Evolutionary conservation across 2,329 filamentous ascomycete genomes (phyloP).

Genomic region (Botryotinia narcissicola): DNA sequence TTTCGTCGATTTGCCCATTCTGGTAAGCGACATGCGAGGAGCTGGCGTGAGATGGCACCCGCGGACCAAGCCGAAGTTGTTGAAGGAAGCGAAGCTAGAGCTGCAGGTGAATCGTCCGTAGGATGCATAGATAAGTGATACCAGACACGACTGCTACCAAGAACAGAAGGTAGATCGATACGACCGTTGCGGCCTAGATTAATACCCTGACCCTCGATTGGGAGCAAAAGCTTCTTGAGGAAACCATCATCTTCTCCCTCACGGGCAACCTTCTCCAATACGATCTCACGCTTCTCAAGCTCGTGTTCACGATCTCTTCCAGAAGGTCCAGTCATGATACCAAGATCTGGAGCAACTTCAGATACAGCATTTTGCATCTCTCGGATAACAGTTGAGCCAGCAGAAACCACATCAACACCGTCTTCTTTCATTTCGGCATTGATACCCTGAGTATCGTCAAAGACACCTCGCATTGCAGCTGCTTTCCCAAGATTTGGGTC

Average conservation of each 20-base stretch:
- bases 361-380: slow-evolving; percentile 83
- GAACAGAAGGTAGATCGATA: slow-evolving; percentile 70
- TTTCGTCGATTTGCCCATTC: slow-evolving; percentile 96
- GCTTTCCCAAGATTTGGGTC: slow-evolving; percentile 80
- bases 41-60: slow-evolving; percentile 84
- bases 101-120: slow-evolving; percentile 78
- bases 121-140: slow-evolving; percentile 91
- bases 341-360: slow-evolving; percentile 75
- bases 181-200: slow-evolving; percentile 74
- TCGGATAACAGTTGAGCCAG: slow-evolving; percentile 77
- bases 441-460: slow-evolving; percentile 89
- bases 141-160: slow-evolving; percentile 88
- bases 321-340: slow-evolving; percentile 64
- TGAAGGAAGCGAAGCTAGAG: slow-evolving; percentile 67
- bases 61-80: slow-evolving; percentile 89
- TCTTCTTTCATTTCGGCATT: slow-evolving; percentile 98
- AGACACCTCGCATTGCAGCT: slow-evolving; percentile 82
- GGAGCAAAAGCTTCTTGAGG: slow-evolving; percentile 77
- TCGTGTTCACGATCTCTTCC: slow-evolving; percentile 73
- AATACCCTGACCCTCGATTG: slow-evolving; percentile 74
- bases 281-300: slow-evolving; percentile 75
- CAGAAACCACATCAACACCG: slow-evolving; percentile 71
- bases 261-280: slow-evolving; percentile 83
- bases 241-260: slow-evolving; percentile 81
- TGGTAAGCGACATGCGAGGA: slow-evolving; percentile 87